phyloP scores from a whole-genome alignment of 129 eudicot species.

The Flaveria brownii region DNA sequence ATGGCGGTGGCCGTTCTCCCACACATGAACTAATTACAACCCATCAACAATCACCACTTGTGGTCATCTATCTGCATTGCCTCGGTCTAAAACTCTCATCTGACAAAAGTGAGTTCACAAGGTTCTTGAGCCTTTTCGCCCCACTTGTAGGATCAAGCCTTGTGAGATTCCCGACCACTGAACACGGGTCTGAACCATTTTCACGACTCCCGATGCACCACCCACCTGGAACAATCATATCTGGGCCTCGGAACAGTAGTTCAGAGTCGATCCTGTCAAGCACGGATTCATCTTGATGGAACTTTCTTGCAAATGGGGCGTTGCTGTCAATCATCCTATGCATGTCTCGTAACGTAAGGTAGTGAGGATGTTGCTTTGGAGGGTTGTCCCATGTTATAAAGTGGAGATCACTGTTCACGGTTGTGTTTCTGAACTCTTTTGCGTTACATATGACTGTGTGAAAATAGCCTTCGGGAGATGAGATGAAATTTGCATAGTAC shows the following conservation, averaged over 20 bases:
- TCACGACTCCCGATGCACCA: conserved; percentile 57
- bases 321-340: conserved; percentile 49
- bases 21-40: conserved; percentile 30
- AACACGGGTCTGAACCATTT: conserved; percentile 71
- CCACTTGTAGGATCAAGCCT: conserved; percentile 47
- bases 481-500: conserved; percentile 72
- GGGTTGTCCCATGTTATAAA: conserved; percentile 80
- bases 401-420: conserved; percentile 68
- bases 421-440: conserved; percentile 51
- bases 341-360: conserved; percentile 48
- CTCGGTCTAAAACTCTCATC: conserved; percentile 45
- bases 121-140: conserved; percentile 48
- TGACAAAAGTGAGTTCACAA: conserved; percentile 44
- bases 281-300: conserved; percentile 55
- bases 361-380: conserved; percentile 72
- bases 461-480: conserved; percentile 82
- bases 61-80: conserved; percentile 47
- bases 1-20: background rate
- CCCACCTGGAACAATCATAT: conserved; percentile 70
- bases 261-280: conserved; percentile 61
- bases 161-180: conserved; percentile 40
- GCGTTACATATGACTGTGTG: conserved; percentile 70
- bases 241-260: conserved; percentile 50
- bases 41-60: background rate
- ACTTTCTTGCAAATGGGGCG: conserved; percentile 71